Evolutionary conservation across 1,139 yeast genomes (phyloP), one percentile per base, ranked within the genome.

Genomic region (Diutina catenulata): DNA sequence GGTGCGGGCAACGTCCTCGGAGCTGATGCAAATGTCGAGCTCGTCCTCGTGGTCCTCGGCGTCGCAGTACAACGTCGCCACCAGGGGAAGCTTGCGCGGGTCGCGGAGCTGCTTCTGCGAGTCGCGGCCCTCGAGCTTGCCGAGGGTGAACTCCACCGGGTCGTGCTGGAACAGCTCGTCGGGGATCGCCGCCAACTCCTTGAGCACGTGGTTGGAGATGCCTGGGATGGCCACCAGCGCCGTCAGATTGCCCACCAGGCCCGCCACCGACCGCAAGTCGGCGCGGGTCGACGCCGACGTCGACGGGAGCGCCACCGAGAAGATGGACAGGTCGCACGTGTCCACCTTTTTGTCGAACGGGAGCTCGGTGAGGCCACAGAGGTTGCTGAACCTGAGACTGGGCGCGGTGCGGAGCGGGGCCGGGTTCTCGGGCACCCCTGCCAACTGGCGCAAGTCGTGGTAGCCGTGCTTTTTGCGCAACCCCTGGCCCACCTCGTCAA

Each of bases 131-230:
- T 83, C 94, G 23, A 87, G 61, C 53, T 82, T 84, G 52, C 68
- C 65, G 43, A 87, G 62, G 0, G 96, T 91, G 39, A 76, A 74
- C 40, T 69, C 72, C n/a, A 87, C 64, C 0, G 95, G 95, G 44
- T 62, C 60, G 36, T 54, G 56, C 28, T 68, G 74, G 36, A 71
- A 62, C 1, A 79, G 64, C 42, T 80, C 88, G 52, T 86, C 95
- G 0, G 95, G 88, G 37, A 86, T 77, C 2, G 80, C 80, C 1
- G 91, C 88, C 39, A 83, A 64, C 49, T 78, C 84, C 37, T 76
- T 78, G 38, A 81, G 70, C 2, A 76, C 80, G 39, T 65, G 65
- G 39, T 67, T 68, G 41, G 80, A 73, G 37, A 79, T 72, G 3
- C 86, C 87, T 0, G 82, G 80, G 42, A 74, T 74, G 5, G 61